Evolutionary conservation across 1,139 yeast genomes (phyloP).

Genomic region (Pichia inconspicua): DNA sequence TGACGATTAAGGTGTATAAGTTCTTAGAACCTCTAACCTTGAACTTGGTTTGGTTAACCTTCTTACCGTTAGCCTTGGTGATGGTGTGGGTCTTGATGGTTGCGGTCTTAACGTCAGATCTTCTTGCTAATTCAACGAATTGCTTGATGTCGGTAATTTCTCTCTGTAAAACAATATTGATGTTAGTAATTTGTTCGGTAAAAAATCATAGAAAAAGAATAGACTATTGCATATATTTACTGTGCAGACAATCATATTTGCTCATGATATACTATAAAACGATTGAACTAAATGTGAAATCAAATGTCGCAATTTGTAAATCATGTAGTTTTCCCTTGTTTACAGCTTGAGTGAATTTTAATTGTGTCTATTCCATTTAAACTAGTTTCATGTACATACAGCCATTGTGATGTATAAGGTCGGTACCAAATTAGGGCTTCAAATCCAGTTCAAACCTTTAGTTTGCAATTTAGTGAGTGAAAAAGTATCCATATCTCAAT

Average conservation of each 20-base stretch:
- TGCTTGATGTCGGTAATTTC: constrained; percentile 96
- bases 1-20: constrained; percentile 92
- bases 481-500: background rate
- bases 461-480: background rate
- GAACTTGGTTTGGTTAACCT: constrained; percentile 92
- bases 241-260: no score
- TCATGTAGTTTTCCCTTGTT: no score
- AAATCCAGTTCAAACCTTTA: background rate
- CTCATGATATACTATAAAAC: no score
- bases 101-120: constrained; percentile 92
- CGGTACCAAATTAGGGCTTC: background rate
- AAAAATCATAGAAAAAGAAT: background rate
- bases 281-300: no score
- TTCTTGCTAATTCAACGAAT: constrained; percentile 96
- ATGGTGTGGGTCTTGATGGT: constrained; percentile 87
- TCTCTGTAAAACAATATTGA: constrained; percentile 15
- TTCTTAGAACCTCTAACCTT: constrained; percentile 95
- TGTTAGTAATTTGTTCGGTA: background rate
- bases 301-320: no score
- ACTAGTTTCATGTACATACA: constrained; percentile 18
- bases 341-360: no score
- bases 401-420: constrained; percentile 22
- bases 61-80: constrained; percentile 77
- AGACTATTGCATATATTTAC: background rate
- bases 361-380: background rate